Evolutionary conservation across 305 asterid genomes (phyloP), one percentile per base, ranked within the genome.

Genomic region (Rubia tinctorum): DNA sequence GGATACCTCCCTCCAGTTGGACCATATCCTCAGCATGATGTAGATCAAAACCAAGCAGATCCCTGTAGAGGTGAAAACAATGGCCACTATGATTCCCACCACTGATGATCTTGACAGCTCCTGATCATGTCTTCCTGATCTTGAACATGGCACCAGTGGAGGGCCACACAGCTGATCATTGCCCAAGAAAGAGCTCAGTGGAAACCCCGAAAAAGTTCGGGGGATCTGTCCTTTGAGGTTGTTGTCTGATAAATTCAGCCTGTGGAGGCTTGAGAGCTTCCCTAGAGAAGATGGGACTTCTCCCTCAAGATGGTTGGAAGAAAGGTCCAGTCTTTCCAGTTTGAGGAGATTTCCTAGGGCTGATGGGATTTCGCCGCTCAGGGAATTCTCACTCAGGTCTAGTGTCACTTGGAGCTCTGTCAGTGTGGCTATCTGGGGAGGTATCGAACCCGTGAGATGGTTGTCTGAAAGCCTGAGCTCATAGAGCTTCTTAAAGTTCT

Each of bases 381-480:
- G 80, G 3, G 66, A 83, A 76, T 93, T 93, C 81, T 79, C 73
- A 66, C 97, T 93, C 66, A 93, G 87, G 86, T 93, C 98, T 70
- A 93, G 51, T 68, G 87, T 81, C 45, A 93, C 96, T 81, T 93
- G 97, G 5, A 93, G 44, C 23, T 90, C 98, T 1, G 85, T 84
- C 44, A 91, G 77, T 6, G 83, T 73, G 79, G 97, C 96, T 27
- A 93, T 56, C 63, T 81, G 93, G n/a, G 77, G 71, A 5, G 97
- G 96, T n/a, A 93, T 86, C 18, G 78, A 43, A 13, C 98, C 97
- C 6, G 77, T 73, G 15, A 93, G 77, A 15, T 72, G 68, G 86
- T 93, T 93, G 30, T 87, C 87, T 0, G 98, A 93, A 2, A 93
- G 88, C 79, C 95, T 77, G 59, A 93, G 93, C 61, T 93, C 98